Evolutionary conservation across 345 rosid species (phyloP).

Genomic region (Firmiana major): DNA sequence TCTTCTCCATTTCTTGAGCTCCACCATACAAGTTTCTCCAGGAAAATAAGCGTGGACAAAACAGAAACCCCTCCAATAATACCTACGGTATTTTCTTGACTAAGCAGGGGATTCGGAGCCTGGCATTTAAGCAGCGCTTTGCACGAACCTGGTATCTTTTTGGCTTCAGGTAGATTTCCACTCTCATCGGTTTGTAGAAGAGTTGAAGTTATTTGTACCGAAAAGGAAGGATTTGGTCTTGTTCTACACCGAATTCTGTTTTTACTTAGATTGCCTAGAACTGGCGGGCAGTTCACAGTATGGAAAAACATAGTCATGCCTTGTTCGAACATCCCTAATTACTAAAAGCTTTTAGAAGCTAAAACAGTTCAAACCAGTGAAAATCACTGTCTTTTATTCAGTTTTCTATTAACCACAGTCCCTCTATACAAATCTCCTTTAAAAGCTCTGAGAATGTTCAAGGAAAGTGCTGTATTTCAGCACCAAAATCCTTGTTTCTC

Average conservation of each 20-base stretch:
- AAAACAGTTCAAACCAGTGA: not conserved
- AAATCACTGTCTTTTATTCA: not conserved
- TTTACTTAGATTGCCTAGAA: conserved; percentile 18
- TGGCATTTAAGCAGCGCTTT: not conserved
- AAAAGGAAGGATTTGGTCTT: conserved; percentile 17
- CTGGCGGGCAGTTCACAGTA: conserved; percentile 14
- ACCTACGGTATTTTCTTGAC: conserved; percentile 36
- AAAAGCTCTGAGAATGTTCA: not conserved
- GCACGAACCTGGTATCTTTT: conserved; percentile 22
- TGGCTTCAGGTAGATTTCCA: conserved; percentile 16
- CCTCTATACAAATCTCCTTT: not conserved
- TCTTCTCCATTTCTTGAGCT: conserved; percentile 36
- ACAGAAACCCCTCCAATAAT: conserved; percentile 50
- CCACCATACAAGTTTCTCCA: conserved; percentile 43
- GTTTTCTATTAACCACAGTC: not conserved
- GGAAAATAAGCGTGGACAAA: conserved; percentile 43
- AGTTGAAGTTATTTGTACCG: conserved; percentile 22
- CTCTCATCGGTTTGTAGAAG: conserved; percentile 19
- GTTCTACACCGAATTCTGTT: conserved; percentile 14
- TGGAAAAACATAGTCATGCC: conserved; percentile 21
- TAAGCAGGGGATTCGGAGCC: conserved; percentile 19
- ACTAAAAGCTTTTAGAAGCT: not conserved
- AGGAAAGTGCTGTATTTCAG: not conserved
- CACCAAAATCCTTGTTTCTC: not conserved
- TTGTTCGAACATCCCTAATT: conserved; percentile 20